Evolutionary conservation across 2,329 filamentous ascomycete species (phyloP).

Genomic region (Uncinocarpus reesii): DNA sequence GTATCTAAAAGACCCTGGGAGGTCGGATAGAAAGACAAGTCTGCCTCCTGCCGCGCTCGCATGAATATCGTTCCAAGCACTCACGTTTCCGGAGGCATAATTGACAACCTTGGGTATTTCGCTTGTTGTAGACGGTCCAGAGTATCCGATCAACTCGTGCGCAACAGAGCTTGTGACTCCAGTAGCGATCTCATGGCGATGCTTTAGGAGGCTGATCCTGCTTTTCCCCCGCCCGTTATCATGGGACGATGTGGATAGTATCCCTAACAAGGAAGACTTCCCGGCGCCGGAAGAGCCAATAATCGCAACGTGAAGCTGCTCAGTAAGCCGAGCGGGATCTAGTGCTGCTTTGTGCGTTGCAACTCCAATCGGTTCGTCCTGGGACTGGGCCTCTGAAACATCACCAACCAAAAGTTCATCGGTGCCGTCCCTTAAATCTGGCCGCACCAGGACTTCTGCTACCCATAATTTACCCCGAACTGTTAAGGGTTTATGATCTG

Average conservation of each 20-base stretch:
- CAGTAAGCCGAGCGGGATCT: neutral
- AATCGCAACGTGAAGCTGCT: constrained; percentile 63
- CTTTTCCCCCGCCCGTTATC: constrained; percentile 91
- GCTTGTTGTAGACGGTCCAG: constrained; percentile 16
- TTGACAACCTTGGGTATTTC: constrained; percentile 54
- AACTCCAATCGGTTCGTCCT: constrained; percentile 1
- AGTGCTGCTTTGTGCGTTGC: neutral
- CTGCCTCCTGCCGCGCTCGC: constrained; percentile 62
- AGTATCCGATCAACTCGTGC: constrained; percentile 83
- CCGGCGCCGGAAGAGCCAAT: constrained; percentile 83
- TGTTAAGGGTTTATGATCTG: constrained; percentile 21
- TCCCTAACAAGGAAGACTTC: constrained; percentile 84
- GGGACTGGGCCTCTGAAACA: constrained; percentile 30
- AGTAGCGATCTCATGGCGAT: constrained; percentile 83
- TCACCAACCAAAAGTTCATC: neutral
- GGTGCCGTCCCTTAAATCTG: constrained; percentile 42
- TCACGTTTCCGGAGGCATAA: constrained; percentile 74
- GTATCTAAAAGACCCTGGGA: constrained; percentile 81
- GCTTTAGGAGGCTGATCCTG: constrained; percentile 75
- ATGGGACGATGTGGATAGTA: constrained; percentile 71
- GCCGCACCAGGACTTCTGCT: constrained; percentile 78
- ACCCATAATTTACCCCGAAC: constrained; percentile 61
- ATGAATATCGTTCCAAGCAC: constrained; percentile 92
- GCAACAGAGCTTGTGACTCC: constrained; percentile 91
- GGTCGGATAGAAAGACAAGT: constrained; percentile 81